Percentiles rank a stretch among this genome's conserved stretches.
These are phyloP conservation scores for Nicotiana noctiflora DNA, from an alignment of 257 asterid species.

Conservation along the genomic window DNA sequence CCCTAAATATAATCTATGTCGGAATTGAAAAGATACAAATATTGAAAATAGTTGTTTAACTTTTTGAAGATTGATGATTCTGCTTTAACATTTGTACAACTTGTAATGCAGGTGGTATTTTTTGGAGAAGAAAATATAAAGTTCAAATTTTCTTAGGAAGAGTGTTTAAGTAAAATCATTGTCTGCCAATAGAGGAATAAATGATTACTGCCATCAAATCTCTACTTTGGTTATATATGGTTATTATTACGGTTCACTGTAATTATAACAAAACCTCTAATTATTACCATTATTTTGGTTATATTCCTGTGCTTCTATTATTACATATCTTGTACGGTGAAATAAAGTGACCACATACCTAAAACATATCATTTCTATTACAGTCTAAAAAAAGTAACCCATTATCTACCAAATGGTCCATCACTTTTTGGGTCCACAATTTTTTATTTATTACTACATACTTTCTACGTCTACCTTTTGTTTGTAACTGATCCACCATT, in stretches of 20 bases:
- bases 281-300: conserved; percentile 13
- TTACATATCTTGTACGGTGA: conserved; percentile 9
- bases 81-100: background rate
- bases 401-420: conserved; percentile 4
- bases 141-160: background rate
- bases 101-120: background rate
- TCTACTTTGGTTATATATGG: conserved; percentile 1
- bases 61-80: background rate
- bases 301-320: conserved; percentile 10
- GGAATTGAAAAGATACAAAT: background rate
- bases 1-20: too few relatives aligned
- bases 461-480: conserved; percentile 2
- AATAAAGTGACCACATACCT: conserved; percentile 12
- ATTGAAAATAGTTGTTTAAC: too few relatives aligned
- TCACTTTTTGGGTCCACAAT: conserved; percentile 8
- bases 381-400: conserved; percentile 11
- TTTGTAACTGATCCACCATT: background rate
- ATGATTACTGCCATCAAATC: conserved; percentile 20
- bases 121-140: background rate
- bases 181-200: conserved; percentile 6
- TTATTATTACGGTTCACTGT: conserved; percentile 18
- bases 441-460: background rate
- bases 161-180: background rate
- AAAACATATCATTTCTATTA: conserved; percentile 13
- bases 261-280: conserved; percentile 11